phyloP scores from a whole-genome alignment of 2,329 filamentous ascomycete species.

The Diaporthe sp. region DNA sequence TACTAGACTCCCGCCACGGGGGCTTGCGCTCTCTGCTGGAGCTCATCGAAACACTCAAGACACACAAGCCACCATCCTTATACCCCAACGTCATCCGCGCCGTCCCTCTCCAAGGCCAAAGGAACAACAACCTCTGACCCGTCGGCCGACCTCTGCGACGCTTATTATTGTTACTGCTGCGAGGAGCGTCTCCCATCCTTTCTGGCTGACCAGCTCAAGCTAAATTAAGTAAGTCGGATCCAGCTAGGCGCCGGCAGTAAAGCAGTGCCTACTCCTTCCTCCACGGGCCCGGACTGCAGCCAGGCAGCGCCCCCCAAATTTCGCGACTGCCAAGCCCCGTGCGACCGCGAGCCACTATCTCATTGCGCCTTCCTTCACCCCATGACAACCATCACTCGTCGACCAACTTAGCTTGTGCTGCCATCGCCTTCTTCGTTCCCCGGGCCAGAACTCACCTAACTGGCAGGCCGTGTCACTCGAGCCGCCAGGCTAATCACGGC shows the following conservation, averaged over 20 bases:
- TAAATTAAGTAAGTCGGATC: slow-evolving; percentile 31
- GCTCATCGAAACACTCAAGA: not conserved
- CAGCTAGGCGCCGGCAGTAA: slow-evolving; percentile 2
- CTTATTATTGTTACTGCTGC: not conserved
- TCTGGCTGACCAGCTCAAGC: slow-evolving; percentile 22
- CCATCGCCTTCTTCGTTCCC: not conserved
- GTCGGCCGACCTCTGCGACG: slow-evolving; percentile 16
- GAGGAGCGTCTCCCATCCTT: slow-evolving; percentile 9
- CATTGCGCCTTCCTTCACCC: slow-evolving; percentile 24
- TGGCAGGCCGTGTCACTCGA: not conserved
- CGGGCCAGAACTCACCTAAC: not conserved
- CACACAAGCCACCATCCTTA: slow-evolving; percentile 26
- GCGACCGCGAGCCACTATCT: not conserved
- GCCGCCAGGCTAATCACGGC: not conserved
- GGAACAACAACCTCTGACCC: slow-evolving; percentile 27
- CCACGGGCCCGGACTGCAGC: slow-evolving; percentile 8
- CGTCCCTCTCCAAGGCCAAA: not conserved
- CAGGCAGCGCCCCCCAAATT: not conserved
- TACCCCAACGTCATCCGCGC: slow-evolving; percentile 26
- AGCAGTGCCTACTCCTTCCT: slow-evolving; percentile 21
- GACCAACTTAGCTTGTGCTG: not conserved
- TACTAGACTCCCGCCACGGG: slow-evolving; percentile 12
- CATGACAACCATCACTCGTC: slow-evolving; percentile 7
- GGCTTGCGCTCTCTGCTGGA: slow-evolving; percentile 13
- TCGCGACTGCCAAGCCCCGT: slow-evolving; percentile 12